Conservation (phyloP, 805 yeast species). For the Ogataea allantospora region DNA sequence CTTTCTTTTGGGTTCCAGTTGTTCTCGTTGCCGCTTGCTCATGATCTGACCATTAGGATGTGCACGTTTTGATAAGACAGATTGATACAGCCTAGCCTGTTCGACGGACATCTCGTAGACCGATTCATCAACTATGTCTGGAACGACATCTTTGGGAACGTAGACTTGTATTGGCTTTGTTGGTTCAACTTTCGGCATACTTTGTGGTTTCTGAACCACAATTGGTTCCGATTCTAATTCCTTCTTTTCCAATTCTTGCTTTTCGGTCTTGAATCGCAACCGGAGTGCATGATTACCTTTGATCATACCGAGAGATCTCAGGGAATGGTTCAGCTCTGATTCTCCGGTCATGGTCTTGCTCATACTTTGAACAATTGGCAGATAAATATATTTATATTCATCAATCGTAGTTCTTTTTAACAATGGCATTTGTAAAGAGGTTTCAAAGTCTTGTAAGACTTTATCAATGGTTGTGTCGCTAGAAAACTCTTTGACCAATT, state of each 20-base stretch:
- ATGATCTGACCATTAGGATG: constrained; percentile 29
- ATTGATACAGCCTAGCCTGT: constrained; percentile 54
- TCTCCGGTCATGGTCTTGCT: constrained; percentile 17
- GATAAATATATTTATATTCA: constrained; percentile 10
- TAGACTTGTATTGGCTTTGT: constrained; percentile 6
- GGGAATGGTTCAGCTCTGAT: constrained; percentile 22
- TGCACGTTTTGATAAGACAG: constrained; percentile 44
- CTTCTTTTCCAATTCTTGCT: neutral
- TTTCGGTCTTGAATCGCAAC: constrained; percentile 22
- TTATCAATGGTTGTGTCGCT: constrained; percentile 9
- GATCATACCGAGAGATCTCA: constrained; percentile 26
- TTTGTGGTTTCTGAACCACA: neutral
- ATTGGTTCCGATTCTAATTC: neutral
- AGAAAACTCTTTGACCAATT: constrained; percentile 16
- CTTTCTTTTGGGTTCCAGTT: constrained; percentile 29
- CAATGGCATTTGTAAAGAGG: neutral
- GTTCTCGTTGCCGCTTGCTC: constrained; percentile 35
- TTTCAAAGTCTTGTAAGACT: constrained; percentile 21
- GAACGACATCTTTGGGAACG: neutral
- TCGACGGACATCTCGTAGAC: constrained; percentile 47
- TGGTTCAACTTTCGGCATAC: neutral
- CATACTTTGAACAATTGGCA: constrained; percentile 28
- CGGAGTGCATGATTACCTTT: constrained; percentile 30
- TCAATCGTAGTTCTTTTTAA: neutral
- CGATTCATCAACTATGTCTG: constrained; percentile 31